phyloP scores from a whole-genome alignment of 1,139 yeast species.

The Protomyces lactucae-debilis region DNA sequence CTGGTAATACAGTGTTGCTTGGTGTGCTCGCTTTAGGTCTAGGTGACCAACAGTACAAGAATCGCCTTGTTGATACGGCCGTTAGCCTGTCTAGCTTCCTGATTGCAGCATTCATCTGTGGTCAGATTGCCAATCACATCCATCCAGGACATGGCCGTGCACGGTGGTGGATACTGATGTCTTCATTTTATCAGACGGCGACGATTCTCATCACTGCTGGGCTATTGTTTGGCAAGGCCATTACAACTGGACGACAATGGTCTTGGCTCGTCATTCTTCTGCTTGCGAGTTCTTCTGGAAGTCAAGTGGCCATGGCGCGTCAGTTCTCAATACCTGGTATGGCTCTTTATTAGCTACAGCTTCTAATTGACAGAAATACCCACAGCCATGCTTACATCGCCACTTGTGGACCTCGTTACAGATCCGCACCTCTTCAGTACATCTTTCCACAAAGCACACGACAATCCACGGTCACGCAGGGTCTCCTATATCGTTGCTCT shows the following conservation, averaged over 20 bases:
- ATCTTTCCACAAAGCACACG: background rate
- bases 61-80: conserved; percentile 6
- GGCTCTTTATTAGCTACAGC: background rate
- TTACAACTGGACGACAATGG: background rate
- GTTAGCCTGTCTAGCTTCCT: conserved; percentile 8
- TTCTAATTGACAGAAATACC: conserved; percentile 4
- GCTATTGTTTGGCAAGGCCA: conserved; percentile 1
- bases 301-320: conserved; percentile 19
- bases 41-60: background rate
- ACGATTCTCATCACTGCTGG: conserved; percentile 7
- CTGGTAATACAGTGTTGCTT: conserved; percentile 15
- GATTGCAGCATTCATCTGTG: background rate
- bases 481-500: conserved; percentile 5
- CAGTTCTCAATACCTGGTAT: conserved; percentile 12
- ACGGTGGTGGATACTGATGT: conserved; percentile 10
- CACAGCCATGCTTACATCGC: background rate
- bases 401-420: conserved; percentile 9
- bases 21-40: conserved; percentile 2
- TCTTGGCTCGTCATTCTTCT: conserved; percentile 9
- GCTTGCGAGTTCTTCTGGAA: conserved; percentile 15
- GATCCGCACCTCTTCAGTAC: conserved; percentile 17
- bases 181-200: conserved; percentile 1
- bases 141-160: background rate
- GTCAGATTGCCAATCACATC: conserved; percentile 4
- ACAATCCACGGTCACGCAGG: conserved; percentile 6